Evolutionary conservation across 2,329 filamentous ascomycete genomes (phyloP).

Genomic region (Xylariaceae sp.): DNA sequence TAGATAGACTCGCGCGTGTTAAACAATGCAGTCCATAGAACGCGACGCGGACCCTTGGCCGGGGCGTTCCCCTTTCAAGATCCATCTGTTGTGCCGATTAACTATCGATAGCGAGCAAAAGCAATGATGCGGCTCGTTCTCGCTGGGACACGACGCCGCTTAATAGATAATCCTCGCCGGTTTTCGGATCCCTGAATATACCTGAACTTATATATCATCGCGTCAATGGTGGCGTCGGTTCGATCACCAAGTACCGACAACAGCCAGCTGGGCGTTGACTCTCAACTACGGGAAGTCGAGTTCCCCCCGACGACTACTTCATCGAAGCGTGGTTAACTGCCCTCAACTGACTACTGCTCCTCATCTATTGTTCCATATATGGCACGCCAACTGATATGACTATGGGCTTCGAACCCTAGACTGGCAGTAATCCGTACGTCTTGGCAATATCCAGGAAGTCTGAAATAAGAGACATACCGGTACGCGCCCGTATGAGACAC

Average conservation of each 20-base stretch:
- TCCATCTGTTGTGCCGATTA: not conserved
- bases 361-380: constrained; percentile 9
- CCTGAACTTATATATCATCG: constrained; percentile 11
- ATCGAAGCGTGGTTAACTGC: not conserved
- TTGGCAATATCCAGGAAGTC: constrained; percentile 22
- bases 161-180: constrained; percentile 1
- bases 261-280: constrained; percentile 1
- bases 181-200: constrained; percentile 7
- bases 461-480: constrained; percentile 25
- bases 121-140: constrained; percentile 4
- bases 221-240: constrained; percentile 10
- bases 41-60: too few species aligned
- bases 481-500: constrained; percentile 25
- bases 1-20: too few species aligned
- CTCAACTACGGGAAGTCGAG: not conserved
- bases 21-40: too few species aligned
- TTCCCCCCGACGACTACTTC: constrained; percentile 7
- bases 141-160: not conserved
- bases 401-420: not conserved
- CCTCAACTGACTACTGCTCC: constrained; percentile 4
- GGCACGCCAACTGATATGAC: constrained; percentile 1
- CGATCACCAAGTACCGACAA: not conserved
- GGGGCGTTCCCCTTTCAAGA: not conserved
- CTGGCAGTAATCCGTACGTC: not conserved
- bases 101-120: not conserved